Percentiles rank a stretch among this genome's conserved stretches.
phyloP scores from a whole-genome alignment of 345 rosid species.

The Mangifera indica region DNA sequence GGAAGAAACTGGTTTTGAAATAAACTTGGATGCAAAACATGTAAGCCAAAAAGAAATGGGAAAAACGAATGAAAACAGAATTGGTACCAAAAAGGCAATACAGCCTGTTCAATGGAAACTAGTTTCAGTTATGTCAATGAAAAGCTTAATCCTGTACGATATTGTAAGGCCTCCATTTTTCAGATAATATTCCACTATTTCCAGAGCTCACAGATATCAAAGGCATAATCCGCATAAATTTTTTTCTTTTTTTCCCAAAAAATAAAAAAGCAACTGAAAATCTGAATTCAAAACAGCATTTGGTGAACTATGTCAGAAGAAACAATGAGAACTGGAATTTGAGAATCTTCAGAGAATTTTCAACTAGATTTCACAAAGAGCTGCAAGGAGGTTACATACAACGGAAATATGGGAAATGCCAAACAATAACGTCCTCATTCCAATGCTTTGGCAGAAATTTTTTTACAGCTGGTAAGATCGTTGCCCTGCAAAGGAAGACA shows the following conservation, averaged over 20 bases:
- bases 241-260: no score
- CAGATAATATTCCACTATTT: neutral
- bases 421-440: slow-evolving; percentile 73
- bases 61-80: no score
- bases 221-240: neutral
- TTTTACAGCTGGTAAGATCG: slow-evolving; percentile 76
- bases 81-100: neutral
- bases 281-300: neutral
- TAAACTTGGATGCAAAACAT: neutral
- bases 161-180: neutral
- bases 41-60: no score
- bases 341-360: neutral
- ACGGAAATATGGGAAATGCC: slow-evolving; percentile 76
- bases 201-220: neutral
- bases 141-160: neutral
- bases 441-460: slow-evolving; percentile 71
- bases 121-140: neutral
- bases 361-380: neutral
- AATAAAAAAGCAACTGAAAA: neutral
- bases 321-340: neutral
- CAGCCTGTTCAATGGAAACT: neutral
- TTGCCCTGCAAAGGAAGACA: slow-evolving; percentile 60
- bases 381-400: slow-evolving; percentile 50
- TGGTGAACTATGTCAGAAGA: neutral
- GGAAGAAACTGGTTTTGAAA: neutral